Percentiles rank a stretch among this genome's conserved stretches.
phyloP scores from a whole-genome alignment of 2,329 filamentous ascomycete species.

The Colletotrichum endophyticum region DNA sequence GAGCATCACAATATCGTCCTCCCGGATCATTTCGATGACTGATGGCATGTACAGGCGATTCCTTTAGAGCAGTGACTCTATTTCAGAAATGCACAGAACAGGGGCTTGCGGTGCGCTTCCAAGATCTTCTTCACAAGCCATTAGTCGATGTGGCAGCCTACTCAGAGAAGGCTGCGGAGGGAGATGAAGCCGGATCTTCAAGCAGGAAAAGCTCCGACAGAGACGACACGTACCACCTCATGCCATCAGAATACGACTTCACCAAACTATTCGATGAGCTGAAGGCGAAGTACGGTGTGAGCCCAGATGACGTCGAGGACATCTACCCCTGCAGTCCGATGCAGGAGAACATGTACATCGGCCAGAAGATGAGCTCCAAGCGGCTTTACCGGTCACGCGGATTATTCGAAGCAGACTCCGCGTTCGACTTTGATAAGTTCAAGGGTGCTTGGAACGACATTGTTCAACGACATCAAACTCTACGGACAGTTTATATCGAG shows the following conservation, averaged over 20 bases:
- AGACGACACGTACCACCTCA: not conserved
- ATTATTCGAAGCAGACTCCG: not conserved
- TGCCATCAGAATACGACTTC: not conserved
- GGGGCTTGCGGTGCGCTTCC: not conserved
- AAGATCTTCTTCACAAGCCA: not conserved
- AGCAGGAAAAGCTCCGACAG: not conserved
- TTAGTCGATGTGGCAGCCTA: not conserved
- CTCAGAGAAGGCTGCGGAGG: not conserved
- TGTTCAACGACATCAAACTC: constrained; percentile 16
- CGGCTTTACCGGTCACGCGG: constrained; percentile 29
- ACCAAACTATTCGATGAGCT: not conserved
- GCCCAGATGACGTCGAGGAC: constrained; percentile 27
- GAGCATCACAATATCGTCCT: not conserved
- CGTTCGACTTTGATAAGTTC: not conserved
- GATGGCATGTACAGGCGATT: not conserved
- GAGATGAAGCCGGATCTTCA: not conserved
- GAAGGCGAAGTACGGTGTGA: not conserved
- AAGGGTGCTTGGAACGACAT: not conserved
- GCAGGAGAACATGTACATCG: constrained; percentile 41
- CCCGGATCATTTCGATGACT: not conserved
- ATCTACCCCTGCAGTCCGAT: constrained; percentile 41
- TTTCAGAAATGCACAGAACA: constrained; percentile 11
- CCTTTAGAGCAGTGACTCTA: constrained; percentile 3
- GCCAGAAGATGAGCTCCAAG: constrained; percentile 27
- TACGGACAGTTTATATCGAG: constrained; percentile 11